These are phyloP conservation scores for Phoenix roebelenii DNA, from an alignment of 176 grass and related monocot species.

Conservation along the genomic window DNA sequence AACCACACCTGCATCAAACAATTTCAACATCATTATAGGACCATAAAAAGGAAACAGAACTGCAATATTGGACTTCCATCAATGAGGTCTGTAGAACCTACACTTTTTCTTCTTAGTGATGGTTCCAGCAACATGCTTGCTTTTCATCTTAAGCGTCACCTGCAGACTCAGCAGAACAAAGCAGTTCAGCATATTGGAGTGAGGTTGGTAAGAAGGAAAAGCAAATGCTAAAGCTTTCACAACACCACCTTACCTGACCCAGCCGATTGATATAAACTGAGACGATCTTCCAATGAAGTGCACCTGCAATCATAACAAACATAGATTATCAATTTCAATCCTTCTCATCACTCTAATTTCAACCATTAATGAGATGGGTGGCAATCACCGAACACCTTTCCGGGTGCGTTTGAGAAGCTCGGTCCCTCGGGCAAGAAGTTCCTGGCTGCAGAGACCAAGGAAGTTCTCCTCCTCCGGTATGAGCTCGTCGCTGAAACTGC, in stretches of 20 bases:
- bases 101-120: constrained; percentile 99
- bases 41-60: no score
- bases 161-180: constrained; percentile 7
- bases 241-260: constrained; percentile 37
- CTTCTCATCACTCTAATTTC: no score
- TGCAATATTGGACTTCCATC: no score
- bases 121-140: constrained; percentile 62
- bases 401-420: constrained; percentile 96
- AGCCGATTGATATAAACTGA: constrained; percentile 69
- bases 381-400: constrained; percentile 34
- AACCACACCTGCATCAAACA: constrained; percentile 39
- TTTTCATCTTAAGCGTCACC: constrained; percentile 99
- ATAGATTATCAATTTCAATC: no score
- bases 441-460: constrained; percentile 65
- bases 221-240: no score
- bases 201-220: no score
- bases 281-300: constrained; percentile 83
- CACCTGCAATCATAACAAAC: constrained; percentile 24
- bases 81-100: constrained; percentile 4
- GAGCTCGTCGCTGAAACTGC: constrained; percentile 58
- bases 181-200: not conserved
- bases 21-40: not conserved
- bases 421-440: constrained; percentile 77
- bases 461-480: constrained; percentile 57
- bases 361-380: no score